Evolutionary conservation across 2,329 filamentous ascomycete genomes (phyloP), one percentile per base, ranked within the genome.

Genomic region (Colletotrichum sp.): DNA sequence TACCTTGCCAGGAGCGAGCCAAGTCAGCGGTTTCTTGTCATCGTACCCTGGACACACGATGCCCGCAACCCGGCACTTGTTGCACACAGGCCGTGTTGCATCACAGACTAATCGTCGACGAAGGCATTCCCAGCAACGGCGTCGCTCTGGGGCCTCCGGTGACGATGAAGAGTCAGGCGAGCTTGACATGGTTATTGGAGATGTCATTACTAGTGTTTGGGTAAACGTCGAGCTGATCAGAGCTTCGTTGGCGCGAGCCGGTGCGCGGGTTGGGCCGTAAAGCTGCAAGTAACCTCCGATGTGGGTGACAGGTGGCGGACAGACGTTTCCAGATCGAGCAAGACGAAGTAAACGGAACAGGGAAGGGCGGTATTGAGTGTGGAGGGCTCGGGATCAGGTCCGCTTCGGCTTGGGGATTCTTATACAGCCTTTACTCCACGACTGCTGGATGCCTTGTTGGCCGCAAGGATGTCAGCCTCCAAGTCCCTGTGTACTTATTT

Each of bases 71-170:
- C 80, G 79, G 70, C 86, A 87, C 72, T 84, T 83, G 39, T 82
- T 83, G 78, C 86, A 87, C 36, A 80, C 78, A 4, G 86, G 85
- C 9, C 75, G 80, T 18, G 77, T 78, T 18, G 82, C 82, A 75
- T 87, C 85, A 76, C 86, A 87, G n/a, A 85, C 85, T 9, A 86
- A 78, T 9, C 82, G 78, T 3, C 85, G 84, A n/a, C 85, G 83
- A 26, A 80, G 83, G 73, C 86, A 87, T 75, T 87, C 86, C 86
- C 85, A 87, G 77, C 86, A 87, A 69, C 86, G 83, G 64, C 78
- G 81, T 6, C 71, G 64, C 13, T 72, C 69, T 15, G 71, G 30
- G 10, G 15, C 30, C 8, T 72, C 59, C 2, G 65, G 60, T 6
- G 39, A 70, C 9, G 32, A 63, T 13, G 69, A n/a, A 7, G 55